Percentiles rank a stretch among this genome's conserved stretches.
phyloP scores from a whole-genome alignment of 352 stramenopile species.

The Globisporangium okanoganense region DNA sequence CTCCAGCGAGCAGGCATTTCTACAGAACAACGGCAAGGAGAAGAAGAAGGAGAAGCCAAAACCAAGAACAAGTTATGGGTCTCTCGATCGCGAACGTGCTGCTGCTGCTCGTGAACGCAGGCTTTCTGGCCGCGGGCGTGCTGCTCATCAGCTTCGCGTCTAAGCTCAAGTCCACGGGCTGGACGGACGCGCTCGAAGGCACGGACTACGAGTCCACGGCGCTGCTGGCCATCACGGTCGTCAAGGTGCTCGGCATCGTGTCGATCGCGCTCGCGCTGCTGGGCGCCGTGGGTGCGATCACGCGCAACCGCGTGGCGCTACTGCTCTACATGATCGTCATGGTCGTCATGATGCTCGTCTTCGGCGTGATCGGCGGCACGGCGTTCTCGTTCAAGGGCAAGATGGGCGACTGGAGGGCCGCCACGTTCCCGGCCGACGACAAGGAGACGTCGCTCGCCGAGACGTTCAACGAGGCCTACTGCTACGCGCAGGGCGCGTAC shows the following conservation, averaged over 20 bases:
- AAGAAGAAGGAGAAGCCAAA: not conserved
- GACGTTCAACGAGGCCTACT: slow-evolving; percentile 83
- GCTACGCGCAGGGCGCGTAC: slow-evolving; percentile 78
- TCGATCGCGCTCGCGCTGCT: slow-evolving; percentile 59
- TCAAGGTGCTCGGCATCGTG: slow-evolving; percentile 48
- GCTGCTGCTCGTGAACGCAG: slow-evolving; percentile 74
- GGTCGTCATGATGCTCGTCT: slow-evolving; percentile 65
- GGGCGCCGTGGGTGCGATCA: slow-evolving; percentile 59
- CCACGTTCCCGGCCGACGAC: slow-evolving; percentile 44
- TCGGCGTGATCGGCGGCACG: slow-evolving; percentile 61
- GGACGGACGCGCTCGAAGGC: slow-evolving; percentile 66
- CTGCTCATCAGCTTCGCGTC: slow-evolving; percentile 63
- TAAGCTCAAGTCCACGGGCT: slow-evolving; percentile 57
- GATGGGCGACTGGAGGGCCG: slow-evolving; percentile 51
- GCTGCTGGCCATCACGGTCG: slow-evolving; percentile 34
- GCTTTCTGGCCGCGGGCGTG: slow-evolving; percentile 58
- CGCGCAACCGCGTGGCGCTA: slow-evolving; percentile 65
- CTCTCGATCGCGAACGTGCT: slow-evolving; percentile 47
- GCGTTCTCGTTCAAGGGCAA: slow-evolving; percentile 74
- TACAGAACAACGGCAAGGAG: not conserved
- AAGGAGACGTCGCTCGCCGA: slow-evolving; percentile 55
- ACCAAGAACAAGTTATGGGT: slow-evolving; percentile 16
- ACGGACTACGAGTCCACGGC: slow-evolving; percentile 64
- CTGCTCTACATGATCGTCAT: slow-evolving; percentile 72
- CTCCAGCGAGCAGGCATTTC: too few relatives aligned